Base-by-base conservation (phyloP, 2,329 filamentous ascomycete genomes). In the Exophiala phaeomuriformis region DNA sequence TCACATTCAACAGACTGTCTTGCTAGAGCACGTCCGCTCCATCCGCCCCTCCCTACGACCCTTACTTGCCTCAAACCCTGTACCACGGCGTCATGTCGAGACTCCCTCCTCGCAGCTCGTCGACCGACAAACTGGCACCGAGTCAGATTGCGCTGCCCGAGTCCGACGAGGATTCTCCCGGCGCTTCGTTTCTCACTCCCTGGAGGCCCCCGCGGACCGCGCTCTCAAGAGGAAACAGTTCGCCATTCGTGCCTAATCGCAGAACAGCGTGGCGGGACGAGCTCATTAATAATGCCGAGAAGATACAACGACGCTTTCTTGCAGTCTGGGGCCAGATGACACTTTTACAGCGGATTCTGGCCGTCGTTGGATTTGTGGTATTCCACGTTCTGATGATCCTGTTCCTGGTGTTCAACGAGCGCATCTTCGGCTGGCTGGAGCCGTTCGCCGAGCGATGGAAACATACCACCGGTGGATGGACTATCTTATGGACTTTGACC, bases 371-470 rank as follows among this genome's bases (percentile, higher is more conserved):
- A 28, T 70, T 74, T 5, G 46, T 85, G 10, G 65, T 76, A 0
- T 59, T 75, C n/a, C 69, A 78, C 52, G 73, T 80, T 5, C 65
- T 88, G 8, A 72, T 76, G 30, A 72, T 95, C 49, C 72, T 90
- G 3, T 84, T 88, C 67, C 73, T 95, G 52, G 69, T 91, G 57
- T 93, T 88, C 75, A 88, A 84, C 59, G 84, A 91, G 68, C 73
- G 77, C 60, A 85, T 97, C 67, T 94, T 96, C 73, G 76, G 79
- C 33, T 82, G 78, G 69, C 75, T 97, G 51, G 80, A 77, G 8
- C 88, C 90, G 4, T 70, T 83, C 8, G 88, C 90, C 27, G 77
- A 83, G 67, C 79, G 80, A 60, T 96, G 90, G 90, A 82, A 88
- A 64, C 77, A 81, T 31, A 73, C 90, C 3, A 78, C 75, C 0